Evolutionary conservation across 768 basidiomycete genomes (phyloP).

Genomic region (Leucocoprinus birnbaumii): DNA sequence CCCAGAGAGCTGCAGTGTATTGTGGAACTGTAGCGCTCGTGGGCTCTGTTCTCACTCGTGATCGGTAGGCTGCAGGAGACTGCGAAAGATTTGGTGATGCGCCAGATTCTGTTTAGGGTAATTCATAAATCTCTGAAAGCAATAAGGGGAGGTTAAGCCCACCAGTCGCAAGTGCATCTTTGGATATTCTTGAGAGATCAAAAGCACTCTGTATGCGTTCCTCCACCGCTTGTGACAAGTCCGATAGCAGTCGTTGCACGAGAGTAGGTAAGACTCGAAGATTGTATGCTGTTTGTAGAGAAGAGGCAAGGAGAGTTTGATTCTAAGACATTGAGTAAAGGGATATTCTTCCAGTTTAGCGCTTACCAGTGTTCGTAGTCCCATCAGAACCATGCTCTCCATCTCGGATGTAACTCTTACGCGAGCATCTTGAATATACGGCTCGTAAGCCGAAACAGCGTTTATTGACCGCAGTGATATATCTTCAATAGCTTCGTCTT

Average conservation of each 20-base stretch:
- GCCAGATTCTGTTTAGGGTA: background rate
- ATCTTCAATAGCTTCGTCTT: conserved; percentile 15
- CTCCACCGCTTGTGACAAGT: conserved; percentile 82
- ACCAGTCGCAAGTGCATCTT: conserved; percentile 84
- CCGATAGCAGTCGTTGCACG: conserved; percentile 72
- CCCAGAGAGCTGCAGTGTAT: conserved; percentile 82
- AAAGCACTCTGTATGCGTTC: conserved; percentile 79
- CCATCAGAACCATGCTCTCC: conserved; percentile 85
- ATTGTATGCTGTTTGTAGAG: conserved; percentile 95
- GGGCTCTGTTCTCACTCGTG: conserved; percentile 86
- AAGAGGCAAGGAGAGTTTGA: conserved; percentile 86
- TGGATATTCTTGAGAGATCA: conserved; percentile 83
- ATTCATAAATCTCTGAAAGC: background rate
- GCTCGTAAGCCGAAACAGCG: conserved; percentile 66
- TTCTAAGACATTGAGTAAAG: conserved; percentile 48
- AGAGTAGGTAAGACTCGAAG: conserved; percentile 81
- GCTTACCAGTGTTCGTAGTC: conserved; percentile 73
- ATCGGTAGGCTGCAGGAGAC: conserved; percentile 68
- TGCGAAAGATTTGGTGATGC: conserved; percentile 22
- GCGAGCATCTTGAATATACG: conserved; percentile 70
- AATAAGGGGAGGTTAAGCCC: conserved; percentile 8
- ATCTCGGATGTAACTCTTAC: conserved; percentile 77
- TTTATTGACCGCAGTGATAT: conserved; percentile 72
- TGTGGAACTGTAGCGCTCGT: conserved; percentile 85
- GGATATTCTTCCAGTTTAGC: background rate